These are phyloP conservation scores for Parafenestella ontariensis DNA, from an alignment of 2,329 filamentous ascomycete species.

Conservation along the genomic window DNA sequence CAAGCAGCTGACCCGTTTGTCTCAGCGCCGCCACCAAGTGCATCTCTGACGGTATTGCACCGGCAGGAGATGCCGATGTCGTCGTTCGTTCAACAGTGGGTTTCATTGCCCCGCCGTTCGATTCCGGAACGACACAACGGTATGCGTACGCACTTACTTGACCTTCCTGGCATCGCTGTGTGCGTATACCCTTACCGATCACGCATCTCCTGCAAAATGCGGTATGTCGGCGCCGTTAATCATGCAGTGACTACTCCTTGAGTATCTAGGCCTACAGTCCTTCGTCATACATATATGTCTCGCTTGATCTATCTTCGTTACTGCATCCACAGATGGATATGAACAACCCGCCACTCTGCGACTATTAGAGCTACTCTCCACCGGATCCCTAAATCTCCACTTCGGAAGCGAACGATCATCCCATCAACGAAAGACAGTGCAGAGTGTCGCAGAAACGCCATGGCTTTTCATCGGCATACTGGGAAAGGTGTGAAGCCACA, in stretches of 20 bases:
- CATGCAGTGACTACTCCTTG: not conserved
- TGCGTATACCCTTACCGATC: not conserved
- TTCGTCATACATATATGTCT: not conserved
- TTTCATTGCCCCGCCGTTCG: not conserved
- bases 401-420: not conserved
- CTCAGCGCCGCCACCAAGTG: not conserved
- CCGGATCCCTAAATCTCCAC: not conserved
- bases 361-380: not conserved
- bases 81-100: not conserved
- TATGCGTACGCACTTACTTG: not conserved
- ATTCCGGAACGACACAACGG: not conserved
- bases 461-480: not conserved
- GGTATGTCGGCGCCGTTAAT: not conserved
- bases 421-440: not conserved
- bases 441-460: conserved; percentile 11
- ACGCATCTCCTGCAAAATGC: not conserved
- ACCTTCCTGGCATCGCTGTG: not conserved
- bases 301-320: not conserved
- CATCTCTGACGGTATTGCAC: conserved; percentile 1
- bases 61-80: conserved; percentile 7
- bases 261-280: not conserved
- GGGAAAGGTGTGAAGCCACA: not conserved
- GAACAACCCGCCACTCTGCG: not conserved
- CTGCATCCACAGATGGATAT: not conserved
- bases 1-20: not conserved